These are phyloP conservation scores for Aspergillus aculeatus DNA, from an alignment of 2,329 filamentous ascomycete species.

Conservation along the genomic window DNA sequence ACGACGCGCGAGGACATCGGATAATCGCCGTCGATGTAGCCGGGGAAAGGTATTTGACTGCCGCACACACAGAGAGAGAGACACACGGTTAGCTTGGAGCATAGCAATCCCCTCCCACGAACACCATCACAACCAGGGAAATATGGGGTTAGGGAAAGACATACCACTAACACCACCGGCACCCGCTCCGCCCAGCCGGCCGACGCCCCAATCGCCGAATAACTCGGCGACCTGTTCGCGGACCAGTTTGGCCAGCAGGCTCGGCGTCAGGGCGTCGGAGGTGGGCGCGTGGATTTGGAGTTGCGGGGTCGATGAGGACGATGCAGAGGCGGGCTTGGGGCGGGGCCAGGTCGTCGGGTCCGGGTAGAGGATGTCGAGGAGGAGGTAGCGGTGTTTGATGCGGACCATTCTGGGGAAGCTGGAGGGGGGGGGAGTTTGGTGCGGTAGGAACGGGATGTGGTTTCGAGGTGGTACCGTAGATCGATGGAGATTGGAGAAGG, in stretches of 20 bases:
- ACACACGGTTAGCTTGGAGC: no score
- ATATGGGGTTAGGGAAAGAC: not conserved
- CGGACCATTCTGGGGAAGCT: constrained; percentile 69
- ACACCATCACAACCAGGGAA: not conserved
- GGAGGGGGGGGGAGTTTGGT: not conserved
- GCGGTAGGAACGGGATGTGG: constrained; percentile 14
- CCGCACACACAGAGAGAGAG: not conserved
- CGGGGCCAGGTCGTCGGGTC: constrained; percentile 46
- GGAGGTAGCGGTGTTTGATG: constrained; percentile 90
- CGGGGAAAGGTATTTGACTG: constrained; percentile 88
- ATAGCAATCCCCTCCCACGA: no score
- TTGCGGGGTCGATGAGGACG: constrained; percentile 53
- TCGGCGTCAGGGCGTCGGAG: constrained; percentile 65
- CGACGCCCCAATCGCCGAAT: constrained; percentile 84
- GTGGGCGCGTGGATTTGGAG: constrained; percentile 79
- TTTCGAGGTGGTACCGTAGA: not conserved
- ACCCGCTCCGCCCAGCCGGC: constrained; percentile 59
- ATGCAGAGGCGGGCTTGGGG: no score
- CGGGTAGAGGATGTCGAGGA: constrained; percentile 92
- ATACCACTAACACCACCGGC: constrained; percentile 67
- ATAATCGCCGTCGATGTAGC: constrained; percentile 96
- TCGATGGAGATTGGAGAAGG: not conserved
- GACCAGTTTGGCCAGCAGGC: constrained; percentile 66
- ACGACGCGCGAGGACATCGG: constrained; percentile 76
- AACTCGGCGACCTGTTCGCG: constrained; percentile 67